phyloP scores from a whole-genome alignment of 139 green algal species.

The Chlamydomonas schloesseri region DNA sequence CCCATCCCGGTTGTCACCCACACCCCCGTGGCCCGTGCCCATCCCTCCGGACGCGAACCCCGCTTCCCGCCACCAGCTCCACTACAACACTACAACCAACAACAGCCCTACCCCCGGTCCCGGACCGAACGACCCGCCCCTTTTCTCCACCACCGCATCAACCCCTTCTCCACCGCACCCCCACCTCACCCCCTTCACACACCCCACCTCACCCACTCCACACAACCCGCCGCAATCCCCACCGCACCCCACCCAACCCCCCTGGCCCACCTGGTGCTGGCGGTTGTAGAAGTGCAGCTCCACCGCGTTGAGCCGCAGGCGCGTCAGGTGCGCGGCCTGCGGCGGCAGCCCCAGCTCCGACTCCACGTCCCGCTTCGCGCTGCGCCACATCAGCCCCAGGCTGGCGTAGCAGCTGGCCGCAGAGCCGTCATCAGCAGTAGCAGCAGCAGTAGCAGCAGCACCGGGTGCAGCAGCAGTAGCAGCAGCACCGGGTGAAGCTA shows the following conservation, averaged over 20 bases:
- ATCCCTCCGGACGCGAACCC: too few species aligned
- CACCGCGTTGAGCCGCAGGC: slow-evolving; percentile 81
- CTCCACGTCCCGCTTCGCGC: slow-evolving; percentile 82
- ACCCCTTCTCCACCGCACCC: too few species aligned
- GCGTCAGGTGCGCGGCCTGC: slow-evolving; percentile 62
- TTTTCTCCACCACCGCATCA: too few species aligned
- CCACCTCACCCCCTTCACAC: too few species aligned
- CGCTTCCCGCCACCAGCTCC: too few species aligned
- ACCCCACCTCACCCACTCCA: background rate
- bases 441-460: slow-evolving; percentile 52
- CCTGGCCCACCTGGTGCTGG: slow-evolving; percentile 68
- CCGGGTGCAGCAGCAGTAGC: background rate
- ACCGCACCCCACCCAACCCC: background rate
- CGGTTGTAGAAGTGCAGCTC: slow-evolving; percentile 92
- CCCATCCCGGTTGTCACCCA: too few species aligned
- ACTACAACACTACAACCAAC: too few species aligned
- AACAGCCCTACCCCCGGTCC: too few species aligned
- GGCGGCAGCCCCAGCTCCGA: slow-evolving; percentile 86
- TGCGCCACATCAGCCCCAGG: slow-evolving; percentile 89
- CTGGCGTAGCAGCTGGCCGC: too few species aligned
- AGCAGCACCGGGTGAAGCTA: background rate
- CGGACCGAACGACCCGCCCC: too few species aligned
- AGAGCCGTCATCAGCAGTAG: slow-evolving; percentile 22
- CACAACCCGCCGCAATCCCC: background rate
- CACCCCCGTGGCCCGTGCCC: too few species aligned